These are phyloP conservation scores for Microthyrium microscopicum DNA, from an alignment of 2,329 filamentous ascomycete species.

Conservation along the genomic window DNA sequence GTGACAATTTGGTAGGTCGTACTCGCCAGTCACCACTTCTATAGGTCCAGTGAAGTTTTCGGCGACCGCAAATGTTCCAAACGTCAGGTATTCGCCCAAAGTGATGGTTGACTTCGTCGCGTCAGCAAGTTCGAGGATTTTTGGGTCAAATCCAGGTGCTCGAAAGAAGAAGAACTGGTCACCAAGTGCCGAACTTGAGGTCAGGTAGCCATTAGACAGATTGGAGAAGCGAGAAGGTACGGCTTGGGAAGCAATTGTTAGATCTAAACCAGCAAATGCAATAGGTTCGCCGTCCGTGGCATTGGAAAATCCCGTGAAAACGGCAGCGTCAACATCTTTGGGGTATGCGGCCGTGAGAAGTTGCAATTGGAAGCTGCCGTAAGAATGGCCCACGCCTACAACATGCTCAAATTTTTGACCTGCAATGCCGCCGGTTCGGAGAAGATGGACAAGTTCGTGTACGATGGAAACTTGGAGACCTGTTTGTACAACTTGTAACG, in stretches of 20 bases:
- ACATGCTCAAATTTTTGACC: constrained; percentile 18
- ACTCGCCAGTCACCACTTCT: constrained; percentile 4
- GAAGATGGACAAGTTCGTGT: constrained; percentile 17
- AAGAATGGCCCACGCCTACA: constrained; percentile 24
- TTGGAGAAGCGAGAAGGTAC: constrained; percentile 15
- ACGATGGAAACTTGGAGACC: constrained; percentile 21
- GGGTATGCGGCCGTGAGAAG: constrained; percentile 19
- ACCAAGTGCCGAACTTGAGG: constrained; percentile 11
- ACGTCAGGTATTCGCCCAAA: constrained; percentile 13
- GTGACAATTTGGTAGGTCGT: constrained; percentile 3
- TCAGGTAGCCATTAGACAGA: constrained; percentile 15
- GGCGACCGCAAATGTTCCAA: too few relatives aligned
- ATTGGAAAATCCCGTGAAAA: constrained; percentile 22
- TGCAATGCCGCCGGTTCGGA: constrained; percentile 16
- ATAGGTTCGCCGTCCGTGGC: constrained; percentile 10
- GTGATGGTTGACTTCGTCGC: constrained; percentile 16
- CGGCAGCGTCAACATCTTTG: constrained; percentile 18
- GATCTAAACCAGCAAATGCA: constrained; percentile 11
- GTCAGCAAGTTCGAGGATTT: constrained; percentile 13
- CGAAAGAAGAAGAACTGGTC: constrained; percentile 18
- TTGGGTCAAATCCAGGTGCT: constrained; percentile 15
- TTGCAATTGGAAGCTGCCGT: constrained; percentile 20
- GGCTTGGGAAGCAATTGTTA: constrained; percentile 13
- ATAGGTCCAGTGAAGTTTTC: constrained; percentile 5
- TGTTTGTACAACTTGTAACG: constrained; percentile 21